These are phyloP conservation scores for Colletotrichum coccodes DNA, from an alignment of 2,329 filamentous ascomycete genomes.

Conservation along the genomic window DNA sequence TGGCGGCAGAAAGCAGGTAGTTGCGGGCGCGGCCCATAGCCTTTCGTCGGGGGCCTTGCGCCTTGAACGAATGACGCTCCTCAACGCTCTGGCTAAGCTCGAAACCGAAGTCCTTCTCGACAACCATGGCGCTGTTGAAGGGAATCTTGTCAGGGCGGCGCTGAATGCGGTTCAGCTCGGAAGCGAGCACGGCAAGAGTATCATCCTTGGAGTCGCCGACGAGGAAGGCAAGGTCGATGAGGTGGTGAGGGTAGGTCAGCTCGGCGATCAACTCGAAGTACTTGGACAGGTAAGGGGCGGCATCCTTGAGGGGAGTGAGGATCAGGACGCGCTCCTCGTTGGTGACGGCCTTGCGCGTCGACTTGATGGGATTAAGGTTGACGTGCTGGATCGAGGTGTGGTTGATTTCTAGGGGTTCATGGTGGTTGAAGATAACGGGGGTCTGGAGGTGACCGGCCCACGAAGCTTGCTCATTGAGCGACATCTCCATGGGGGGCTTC, in stretches of 20 bases:
- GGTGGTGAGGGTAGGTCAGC: constrained; percentile 91
- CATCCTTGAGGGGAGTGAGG: constrained; percentile 92
- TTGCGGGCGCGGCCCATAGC: constrained; percentile 91
- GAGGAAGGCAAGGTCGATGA: constrained; percentile 95
- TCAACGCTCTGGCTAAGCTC: constrained; percentile 81
- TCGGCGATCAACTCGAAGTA: constrained; percentile 94
- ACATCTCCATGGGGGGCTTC: constrained; percentile 97
- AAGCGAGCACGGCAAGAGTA: constrained; percentile 85
- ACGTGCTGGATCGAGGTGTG: constrained; percentile 80
- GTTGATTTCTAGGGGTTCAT: constrained; percentile 87
- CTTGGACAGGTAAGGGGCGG: constrained; percentile 81
- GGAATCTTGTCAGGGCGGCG: constrained; percentile 81
- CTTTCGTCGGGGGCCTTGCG: constrained; percentile 90
- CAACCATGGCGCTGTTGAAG: constrained; percentile 85
- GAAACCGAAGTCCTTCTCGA: constrained; percentile 91
- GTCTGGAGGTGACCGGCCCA: constrained; percentile 93
- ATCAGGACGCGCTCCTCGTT: constrained; percentile 92
- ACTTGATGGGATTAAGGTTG: constrained; percentile 86
- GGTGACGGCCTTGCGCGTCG: constrained; percentile 79
- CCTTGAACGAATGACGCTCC: constrained; percentile 85
- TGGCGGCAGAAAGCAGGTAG: constrained; percentile 83
- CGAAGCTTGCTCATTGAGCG: constrained; percentile 86
- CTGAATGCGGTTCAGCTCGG: constrained; percentile 90
- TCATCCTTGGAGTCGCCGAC: constrained; percentile 93
- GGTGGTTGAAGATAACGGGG: constrained; percentile 96